Base-by-base conservation (phyloP, 345 rosid species). In the Aquilaria malaccensis region DNA sequence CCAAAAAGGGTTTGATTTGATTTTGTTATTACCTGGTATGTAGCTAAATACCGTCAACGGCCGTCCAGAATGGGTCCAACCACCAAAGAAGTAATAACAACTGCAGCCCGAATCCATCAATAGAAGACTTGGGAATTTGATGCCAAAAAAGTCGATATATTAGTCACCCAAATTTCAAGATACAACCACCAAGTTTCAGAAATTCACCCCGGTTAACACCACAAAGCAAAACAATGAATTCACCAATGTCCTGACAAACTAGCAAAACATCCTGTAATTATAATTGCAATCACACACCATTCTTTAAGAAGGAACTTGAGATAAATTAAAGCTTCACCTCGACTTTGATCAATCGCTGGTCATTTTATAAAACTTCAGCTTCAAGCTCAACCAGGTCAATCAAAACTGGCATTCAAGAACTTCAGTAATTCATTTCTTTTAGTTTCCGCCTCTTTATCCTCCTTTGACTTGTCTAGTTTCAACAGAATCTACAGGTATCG, bases 391-490 rank as follows among this genome's bases (percentile, higher is more conserved):
- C 2, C 37, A 50, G 45, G 70, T 86, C 85, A 94, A 79, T 91
- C 97, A 69, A 83, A 90, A 75, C 95, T 94, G 61, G 96, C 97
- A 75, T 94, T 94, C 67, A 94, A 79, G 84, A 94, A 94, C 76
- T 91, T 94, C 61, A 94, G 86, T 77, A 91, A 76, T 61, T 94
- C 96, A 61, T 76, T 91, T 78, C 99, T 78, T 75, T 88, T 86
- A 64, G 63, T 85, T 79, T 94, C 97, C 10, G 95, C 99, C 56
- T 63, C 85, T 76, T 91, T 94, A 67, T 94, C 99, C 80, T 94
- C 95, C 81, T 88, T 94, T 7, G 99, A 70, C 64, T 94, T 94
- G 62, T 94, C 99, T 61, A 94, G 85, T 80, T 88, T 90, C 74
- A 91, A 72, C 47, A 85, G 81, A 70, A 94, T 94, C 97, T 94